phyloP scores from a whole-genome alignment of 805 yeast genomes.

The Myxozyma mucilagina region DNA sequence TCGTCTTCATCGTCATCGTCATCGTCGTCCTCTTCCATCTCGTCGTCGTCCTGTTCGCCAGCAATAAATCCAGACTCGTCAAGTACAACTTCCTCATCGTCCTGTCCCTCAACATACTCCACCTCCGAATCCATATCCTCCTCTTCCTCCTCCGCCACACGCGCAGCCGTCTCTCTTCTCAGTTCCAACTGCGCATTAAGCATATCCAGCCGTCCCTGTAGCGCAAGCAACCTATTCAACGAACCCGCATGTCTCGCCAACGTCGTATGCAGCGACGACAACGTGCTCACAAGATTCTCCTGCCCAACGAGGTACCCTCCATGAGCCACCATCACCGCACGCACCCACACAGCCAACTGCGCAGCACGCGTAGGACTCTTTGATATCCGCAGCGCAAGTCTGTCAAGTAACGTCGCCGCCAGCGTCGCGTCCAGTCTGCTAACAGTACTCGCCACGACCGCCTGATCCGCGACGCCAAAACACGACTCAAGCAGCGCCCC shows the following conservation, averaged over 20 bases:
- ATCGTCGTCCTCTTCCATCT: slow-evolving; percentile 39
- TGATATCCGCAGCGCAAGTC: slow-evolving; percentile 50
- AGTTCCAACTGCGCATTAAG: slow-evolving; percentile 72
- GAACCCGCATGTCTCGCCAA: slow-evolving; percentile 56
- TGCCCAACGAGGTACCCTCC: slow-evolving; percentile 62
- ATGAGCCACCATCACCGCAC: slow-evolving; percentile 72
- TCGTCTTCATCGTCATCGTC: slow-evolving; percentile 37
- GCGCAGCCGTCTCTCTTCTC: slow-evolving; percentile 50
- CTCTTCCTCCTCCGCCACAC: slow-evolving; percentile 41
- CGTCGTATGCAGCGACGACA: slow-evolving; percentile 59
- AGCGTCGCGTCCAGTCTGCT: slow-evolving; percentile 52
- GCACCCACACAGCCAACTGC: slow-evolving; percentile 65
- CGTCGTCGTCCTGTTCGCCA: slow-evolving; percentile 45
- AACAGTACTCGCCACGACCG: slow-evolving; percentile 55
- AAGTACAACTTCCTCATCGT: slow-evolving; percentile 18
- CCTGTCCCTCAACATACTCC: slow-evolving; percentile 48
- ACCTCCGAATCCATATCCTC: slow-evolving; percentile 42
- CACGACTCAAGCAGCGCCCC: slow-evolving; percentile 84
- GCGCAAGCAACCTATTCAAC: slow-evolving; percentile 67
- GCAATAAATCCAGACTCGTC: slow-evolving; percentile 49
- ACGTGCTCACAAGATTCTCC: slow-evolving; percentile 53
- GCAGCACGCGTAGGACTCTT: slow-evolving; percentile 57
- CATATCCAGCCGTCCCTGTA: slow-evolving; percentile 84
- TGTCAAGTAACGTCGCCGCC: slow-evolving; percentile 49
- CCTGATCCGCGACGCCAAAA: slow-evolving; percentile 53